Base-by-base conservation (phyloP, 2,329 filamentous ascomycete genomes). In the Aspergillus sp. region DNA sequence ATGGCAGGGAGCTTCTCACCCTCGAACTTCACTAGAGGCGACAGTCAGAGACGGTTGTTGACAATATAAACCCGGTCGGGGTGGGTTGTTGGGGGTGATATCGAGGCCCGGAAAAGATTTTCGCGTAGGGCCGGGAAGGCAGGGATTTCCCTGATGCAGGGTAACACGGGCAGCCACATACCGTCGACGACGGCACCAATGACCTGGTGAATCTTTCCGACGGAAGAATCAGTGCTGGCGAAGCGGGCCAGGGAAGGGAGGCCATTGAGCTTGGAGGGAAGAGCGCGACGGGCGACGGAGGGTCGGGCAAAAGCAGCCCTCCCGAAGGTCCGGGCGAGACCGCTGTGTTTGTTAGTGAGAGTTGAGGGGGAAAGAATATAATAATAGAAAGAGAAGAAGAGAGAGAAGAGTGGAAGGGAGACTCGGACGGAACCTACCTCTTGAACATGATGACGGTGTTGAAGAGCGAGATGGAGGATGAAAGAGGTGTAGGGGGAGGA, bases 141-240 rank as follows among this genome's bases (percentile, higher is more conserved):
- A 51, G 47, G 57, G 53, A 49, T 61, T 58, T 58, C 48, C 56
- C 55, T 54, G 19, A 47, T 41, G 58, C 62, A 60, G 60, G 63
- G 56, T 54, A 45, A 49, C 6, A 9, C 55, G 53, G 47, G 50
- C 42, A 49, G 46, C 50, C 53, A 74, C 89, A 81, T 83, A 96
- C 91, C 91, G 81, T 97, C 94, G 71, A 97, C 94, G 76, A 97
- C 92, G 82, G 94, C 93, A 89, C 94, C 92, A 81, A 97, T 97
- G 78, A 97, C 92, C 81, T 91, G 80, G 75, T 84, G 80, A 72
- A 86, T 81, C 78, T 83, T 87, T 72, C 87, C 87, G 74, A 81
- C 74, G 52, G 71, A 67, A 53, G 79, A 70, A 63, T 83, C 80
- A 63, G 82, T 81, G 71, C 78, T 83, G 67, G 85, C 85, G 71